Evolutionary conservation across 306 rosid genomes (phyloP), one percentile per base, ranked within the genome.

Genomic region (Ceratonia siliqua): DNA sequence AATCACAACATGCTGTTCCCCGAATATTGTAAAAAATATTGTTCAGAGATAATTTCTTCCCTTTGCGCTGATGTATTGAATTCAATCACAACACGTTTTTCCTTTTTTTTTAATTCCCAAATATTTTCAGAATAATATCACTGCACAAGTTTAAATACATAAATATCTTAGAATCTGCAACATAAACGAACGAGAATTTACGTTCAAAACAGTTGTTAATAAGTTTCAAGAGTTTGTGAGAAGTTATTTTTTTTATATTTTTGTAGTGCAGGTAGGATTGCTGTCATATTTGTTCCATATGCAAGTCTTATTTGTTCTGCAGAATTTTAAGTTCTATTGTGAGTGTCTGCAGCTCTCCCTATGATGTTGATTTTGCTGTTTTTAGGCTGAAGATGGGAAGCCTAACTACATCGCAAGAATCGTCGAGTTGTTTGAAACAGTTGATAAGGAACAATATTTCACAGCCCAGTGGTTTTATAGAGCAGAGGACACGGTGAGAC

Each of bases 391-490:
- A 15, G 88, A 78, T 33, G 85, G 52, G 1, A 46, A 74, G 10
- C 81, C 73, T 2, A n/a, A 84, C 4, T 84, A 84, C 14, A 84
- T 84, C 65, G 83, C 85, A 3, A 45, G 74, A 0, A 81, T 84
- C 1, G 15, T 81, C n/a, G 88, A 84, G 73, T 11, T 84, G 38
- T 84, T 84, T 55, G 88, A 84, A n/a, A 14, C 61, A 0, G 54
- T 30, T 18, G 73, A 75, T 4, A 13, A 70, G 0, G 68, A 77
- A 0, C 50, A 1, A 0, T 81, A 63, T 78, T 84, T 84, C n/a
- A 63, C 35, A 5, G 88, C 88, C 5, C 83, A 70, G 12, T 81
- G 88, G 88, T 81, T 81, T 50, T 84, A 74, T 2, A 74, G 88
- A 28, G 88, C 88, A 1, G 61, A 70, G 25, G 88, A 84, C 4